Conservation (phyloP, 2,329 filamentous ascomycete genomes). For the Uncinocarpus reesii region DNA sequence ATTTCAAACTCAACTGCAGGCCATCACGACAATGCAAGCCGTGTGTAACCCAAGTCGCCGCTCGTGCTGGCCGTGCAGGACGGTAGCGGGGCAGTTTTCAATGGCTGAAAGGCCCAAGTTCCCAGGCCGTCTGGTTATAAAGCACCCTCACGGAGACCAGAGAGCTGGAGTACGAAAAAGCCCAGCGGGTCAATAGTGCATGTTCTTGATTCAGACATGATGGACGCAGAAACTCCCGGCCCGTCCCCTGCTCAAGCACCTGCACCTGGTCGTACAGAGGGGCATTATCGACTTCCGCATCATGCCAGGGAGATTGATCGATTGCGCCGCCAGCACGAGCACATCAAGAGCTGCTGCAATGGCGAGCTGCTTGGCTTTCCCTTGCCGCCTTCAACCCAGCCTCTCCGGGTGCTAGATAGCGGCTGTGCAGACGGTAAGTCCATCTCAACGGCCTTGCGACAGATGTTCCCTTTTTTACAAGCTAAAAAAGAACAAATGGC, state of each 20-base stretch:
- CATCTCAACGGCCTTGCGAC: background rate
- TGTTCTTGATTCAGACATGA: background rate
- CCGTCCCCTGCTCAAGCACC: background rate
- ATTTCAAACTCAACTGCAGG: too few relatives aligned
- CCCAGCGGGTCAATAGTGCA: background rate
- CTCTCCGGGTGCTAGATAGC: background rate
- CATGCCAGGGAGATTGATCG: slow-evolving; percentile 4
- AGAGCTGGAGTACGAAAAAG: background rate
- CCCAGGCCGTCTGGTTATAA: background rate
- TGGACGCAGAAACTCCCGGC: background rate
- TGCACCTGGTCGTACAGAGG: background rate
- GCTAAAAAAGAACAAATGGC: background rate
- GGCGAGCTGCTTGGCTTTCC: background rate
- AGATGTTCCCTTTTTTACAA: background rate
- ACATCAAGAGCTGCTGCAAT: slow-evolving; percentile 3
- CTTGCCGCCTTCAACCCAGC: background rate
- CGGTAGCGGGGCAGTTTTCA: too few relatives aligned
- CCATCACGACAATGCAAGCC: background rate
- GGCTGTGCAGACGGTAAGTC: background rate
- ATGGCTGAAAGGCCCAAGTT: too few relatives aligned
- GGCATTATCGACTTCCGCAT: slow-evolving; percentile 1
- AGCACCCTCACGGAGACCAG: background rate
- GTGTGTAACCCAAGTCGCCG: background rate
- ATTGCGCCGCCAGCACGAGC: slow-evolving; percentile 7
- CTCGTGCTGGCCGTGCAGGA: too few relatives aligned